phyloP scores from a whole-genome alignment of 139 green algal genomes.

The Chlorella sp. region DNA sequence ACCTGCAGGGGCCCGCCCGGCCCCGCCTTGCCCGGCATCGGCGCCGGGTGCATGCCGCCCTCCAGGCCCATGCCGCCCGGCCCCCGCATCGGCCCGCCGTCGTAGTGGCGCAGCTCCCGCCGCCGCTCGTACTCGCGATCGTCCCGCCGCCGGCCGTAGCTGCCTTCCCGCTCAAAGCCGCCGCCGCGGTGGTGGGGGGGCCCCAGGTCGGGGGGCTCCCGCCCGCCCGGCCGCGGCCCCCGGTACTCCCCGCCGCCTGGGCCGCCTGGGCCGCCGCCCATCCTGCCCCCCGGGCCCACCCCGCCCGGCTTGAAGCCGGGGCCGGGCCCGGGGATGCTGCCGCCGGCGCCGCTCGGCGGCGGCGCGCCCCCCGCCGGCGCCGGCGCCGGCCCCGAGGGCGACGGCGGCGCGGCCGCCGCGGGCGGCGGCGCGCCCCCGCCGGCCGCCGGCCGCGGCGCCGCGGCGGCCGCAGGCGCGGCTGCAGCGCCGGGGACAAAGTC shows the following conservation, averaged over 20 bases:
- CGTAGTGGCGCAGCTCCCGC: slow-evolving; percentile 8
- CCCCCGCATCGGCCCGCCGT: slow-evolving; percentile 2
- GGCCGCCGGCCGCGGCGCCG: background rate
- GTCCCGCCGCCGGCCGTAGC: background rate
- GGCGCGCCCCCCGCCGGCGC: too few relatives aligned
- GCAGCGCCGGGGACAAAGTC: slow-evolving; percentile 9
- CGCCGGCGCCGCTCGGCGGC: background rate
- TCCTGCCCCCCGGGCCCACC: background rate
- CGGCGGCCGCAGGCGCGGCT: slow-evolving; percentile 1
- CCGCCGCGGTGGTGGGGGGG: background rate
- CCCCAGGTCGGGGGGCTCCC: background rate
- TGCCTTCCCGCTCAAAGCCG: slow-evolving; percentile 20
- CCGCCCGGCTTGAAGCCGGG: slow-evolving; percentile 3
- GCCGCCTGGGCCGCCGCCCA: too few relatives aligned
- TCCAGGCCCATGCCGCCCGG: slow-evolving; percentile 17
- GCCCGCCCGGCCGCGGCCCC: background rate
- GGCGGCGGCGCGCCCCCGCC: background rate
- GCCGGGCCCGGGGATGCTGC: too few relatives aligned
- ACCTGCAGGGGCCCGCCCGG: slow-evolving; percentile 8
- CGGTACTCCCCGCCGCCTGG: too few relatives aligned
- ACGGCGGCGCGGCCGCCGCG: background rate
- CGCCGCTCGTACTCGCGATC: slow-evolving; percentile 10
- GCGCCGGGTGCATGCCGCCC: slow-evolving; percentile 9
- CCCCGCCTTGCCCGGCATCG: slow-evolving; percentile 22
- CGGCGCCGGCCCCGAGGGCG: too few relatives aligned